phyloP scores from a whole-genome alignment of 139 green algal genomes.

The Eudorina sp. region DNA sequence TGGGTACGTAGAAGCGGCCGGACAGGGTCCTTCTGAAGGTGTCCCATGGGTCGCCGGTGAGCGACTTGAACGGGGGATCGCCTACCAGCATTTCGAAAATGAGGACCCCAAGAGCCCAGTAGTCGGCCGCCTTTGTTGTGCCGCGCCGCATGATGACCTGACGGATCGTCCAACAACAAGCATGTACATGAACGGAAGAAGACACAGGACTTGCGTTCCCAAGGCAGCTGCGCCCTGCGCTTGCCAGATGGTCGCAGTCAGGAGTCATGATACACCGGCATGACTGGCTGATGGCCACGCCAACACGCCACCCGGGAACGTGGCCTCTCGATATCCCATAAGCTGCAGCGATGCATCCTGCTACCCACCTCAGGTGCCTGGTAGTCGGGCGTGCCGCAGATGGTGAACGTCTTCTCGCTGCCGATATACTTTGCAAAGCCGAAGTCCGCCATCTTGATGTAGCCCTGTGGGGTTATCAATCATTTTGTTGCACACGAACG shows the following conservation, averaged over 20 bases:
- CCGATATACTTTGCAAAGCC: constrained; percentile 87
- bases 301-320: too few relatives aligned
- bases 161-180: not conserved
- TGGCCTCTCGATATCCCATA: too few relatives aligned
- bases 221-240: too few relatives aligned
- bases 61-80: constrained; percentile 84
- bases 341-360: too few relatives aligned
- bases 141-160: constrained; percentile 87
- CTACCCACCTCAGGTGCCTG: constrained; percentile 63
- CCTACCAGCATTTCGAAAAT: constrained; percentile 89
- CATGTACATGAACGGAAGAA: not conserved
- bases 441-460: constrained; percentile 90
- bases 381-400: constrained; percentile 92
- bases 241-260: too few relatives aligned
- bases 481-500: too few relatives aligned
- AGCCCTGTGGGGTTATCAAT: constrained; percentile 67
- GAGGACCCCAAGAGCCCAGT: constrained; percentile 88
- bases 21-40: constrained; percentile 82
- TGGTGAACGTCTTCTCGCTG: constrained; percentile 82
- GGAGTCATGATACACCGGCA: too few relatives aligned
- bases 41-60: constrained; percentile 80
- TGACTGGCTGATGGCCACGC: too few relatives aligned
- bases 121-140: constrained; percentile 82
- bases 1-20: constrained; percentile 80
- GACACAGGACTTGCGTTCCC: too few relatives aligned